Percentiles rank a stretch among this genome's conserved stretches.
These are phyloP conservation scores for Thermothelomyces thermophilus DNA, from an alignment of 2,329 filamentous ascomycete species.

Conservation along the genomic window DNA sequence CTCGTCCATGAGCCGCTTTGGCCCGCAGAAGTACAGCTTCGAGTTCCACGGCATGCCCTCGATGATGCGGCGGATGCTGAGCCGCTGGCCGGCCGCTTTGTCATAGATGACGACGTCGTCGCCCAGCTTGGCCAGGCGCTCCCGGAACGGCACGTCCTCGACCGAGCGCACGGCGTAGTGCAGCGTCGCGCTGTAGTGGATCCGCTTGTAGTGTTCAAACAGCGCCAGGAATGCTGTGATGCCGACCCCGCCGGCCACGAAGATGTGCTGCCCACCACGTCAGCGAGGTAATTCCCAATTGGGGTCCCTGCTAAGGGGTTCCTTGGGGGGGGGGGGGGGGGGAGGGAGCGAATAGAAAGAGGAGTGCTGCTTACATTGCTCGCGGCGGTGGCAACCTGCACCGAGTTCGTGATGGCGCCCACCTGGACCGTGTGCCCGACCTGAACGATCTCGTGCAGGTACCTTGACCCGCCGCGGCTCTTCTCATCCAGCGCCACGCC, in stretches of 20 bases:
- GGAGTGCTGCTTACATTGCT: too few species aligned
- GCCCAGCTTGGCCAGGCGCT: constrained; percentile 38
- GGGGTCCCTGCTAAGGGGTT: too few species aligned
- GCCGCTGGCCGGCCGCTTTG: constrained; percentile 41
- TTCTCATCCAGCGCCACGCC: constrained; percentile 50
- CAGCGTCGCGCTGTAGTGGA: constrained; percentile 45
- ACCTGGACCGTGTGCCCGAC: constrained; percentile 46
- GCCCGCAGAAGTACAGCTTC: constrained; percentile 57
- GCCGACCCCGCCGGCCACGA: constrained; percentile 59
- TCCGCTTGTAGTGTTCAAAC: constrained; percentile 35
- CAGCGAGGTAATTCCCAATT: too few species aligned
- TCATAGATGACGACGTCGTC: constrained; percentile 45
- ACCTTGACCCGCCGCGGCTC: constrained; percentile 55
- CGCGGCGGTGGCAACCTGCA: constrained; percentile 40
- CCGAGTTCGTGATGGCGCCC: constrained; percentile 43
- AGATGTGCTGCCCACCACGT: constrained; percentile 56
- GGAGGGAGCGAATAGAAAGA: too few species aligned
- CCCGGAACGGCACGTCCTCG: constrained; percentile 49
- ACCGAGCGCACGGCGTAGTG: constrained; percentile 52
- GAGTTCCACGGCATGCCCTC: constrained; percentile 43
- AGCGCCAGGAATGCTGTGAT: constrained; percentile 57
- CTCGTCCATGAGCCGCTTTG: constrained; percentile 49
- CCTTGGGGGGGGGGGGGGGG: too few species aligned
- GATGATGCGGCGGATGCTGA: constrained; percentile 46
- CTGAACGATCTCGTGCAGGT: constrained; percentile 44